Percentiles rank a stretch among this genome's conserved stretches.
Evolutionary conservation across 2,329 filamentous ascomycete species (phyloP).

Genomic region (Colletotrichum spaethianum): DNA sequence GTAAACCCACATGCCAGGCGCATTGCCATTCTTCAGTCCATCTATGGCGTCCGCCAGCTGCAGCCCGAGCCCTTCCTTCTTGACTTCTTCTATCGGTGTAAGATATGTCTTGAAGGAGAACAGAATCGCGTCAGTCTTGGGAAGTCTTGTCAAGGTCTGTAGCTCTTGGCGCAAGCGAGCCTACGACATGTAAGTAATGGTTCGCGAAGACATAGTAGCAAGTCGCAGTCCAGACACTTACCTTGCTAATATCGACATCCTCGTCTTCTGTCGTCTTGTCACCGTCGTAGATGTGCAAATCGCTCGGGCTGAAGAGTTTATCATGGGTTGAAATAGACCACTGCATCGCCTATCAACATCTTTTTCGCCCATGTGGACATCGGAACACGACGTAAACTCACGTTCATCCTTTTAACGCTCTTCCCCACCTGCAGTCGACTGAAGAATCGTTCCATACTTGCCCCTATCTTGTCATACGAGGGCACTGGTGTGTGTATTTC

Average conservation of each 20-base stretch:
- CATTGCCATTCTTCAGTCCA: constrained; percentile 64
- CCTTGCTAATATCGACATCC: constrained; percentile 56
- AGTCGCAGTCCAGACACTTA: constrained; percentile 27
- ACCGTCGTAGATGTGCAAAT: constrained; percentile 54
- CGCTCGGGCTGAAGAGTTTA: constrained; percentile 56
- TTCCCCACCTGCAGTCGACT: constrained; percentile 62
- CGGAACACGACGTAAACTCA: constrained; percentile 46
- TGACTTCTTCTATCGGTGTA: constrained; percentile 64
- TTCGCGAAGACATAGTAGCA: neutral
- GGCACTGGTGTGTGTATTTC: constrained; percentile 69
- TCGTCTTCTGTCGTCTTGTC: constrained; percentile 52
- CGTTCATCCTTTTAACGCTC: constrained; percentile 65
- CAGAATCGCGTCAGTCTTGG: constrained; percentile 60
- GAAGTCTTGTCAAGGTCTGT: constrained; percentile 66
- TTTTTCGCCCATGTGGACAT: neutral
- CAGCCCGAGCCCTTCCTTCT: constrained; percentile 62
- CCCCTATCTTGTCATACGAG: constrained; percentile 66
- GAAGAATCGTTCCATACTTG: constrained; percentile 70
- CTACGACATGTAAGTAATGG: constrained; percentile 36
- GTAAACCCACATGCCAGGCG: constrained; percentile 67
- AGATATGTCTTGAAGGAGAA: constrained; percentile 72
- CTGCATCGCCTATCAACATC: constrained; percentile 47
- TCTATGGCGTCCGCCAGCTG: constrained; percentile 67
- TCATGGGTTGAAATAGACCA: constrained; percentile 64
- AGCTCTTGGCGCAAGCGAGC: constrained; percentile 62